Conservation (phyloP, 345 rosid genomes). For the Dipteronia sinensis region DNA sequence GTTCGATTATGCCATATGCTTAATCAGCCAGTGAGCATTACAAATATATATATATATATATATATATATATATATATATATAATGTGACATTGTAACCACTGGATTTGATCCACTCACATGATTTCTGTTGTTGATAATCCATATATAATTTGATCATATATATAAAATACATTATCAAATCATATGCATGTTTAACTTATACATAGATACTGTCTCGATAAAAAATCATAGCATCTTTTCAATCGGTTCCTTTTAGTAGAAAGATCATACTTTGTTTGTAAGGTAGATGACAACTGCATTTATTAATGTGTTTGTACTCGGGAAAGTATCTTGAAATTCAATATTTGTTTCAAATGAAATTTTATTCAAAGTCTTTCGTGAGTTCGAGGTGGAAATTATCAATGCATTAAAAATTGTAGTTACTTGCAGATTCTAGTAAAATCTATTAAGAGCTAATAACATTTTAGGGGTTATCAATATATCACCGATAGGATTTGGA, state of each 20-base stretch:
- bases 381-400: no score
- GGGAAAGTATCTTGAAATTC: not conserved
- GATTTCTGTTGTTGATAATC: conserved; percentile 13
- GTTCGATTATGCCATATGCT: not conserved
- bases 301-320: not conserved
- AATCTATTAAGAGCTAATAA: no score
- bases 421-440: no score
- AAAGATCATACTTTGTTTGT: not conserved
- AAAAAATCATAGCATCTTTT: not conserved
- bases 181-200: not conserved
- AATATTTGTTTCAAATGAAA: not conserved
- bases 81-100: conserved; percentile 26
- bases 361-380: not conserved
- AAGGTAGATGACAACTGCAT: conserved; percentile 3
- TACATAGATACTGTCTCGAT: not conserved
- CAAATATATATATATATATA: not conserved
- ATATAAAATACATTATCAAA: no score
- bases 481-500: no score
- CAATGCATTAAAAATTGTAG: no score
- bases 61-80: not conserved
- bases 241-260: not conserved
- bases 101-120: conserved; percentile 26
- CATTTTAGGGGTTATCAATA: no score
- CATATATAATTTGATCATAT: not conserved
- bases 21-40: not conserved